Conservation (phyloP, 352 stramenopile genomes). For the Stramenopiles sp. region DNA sequence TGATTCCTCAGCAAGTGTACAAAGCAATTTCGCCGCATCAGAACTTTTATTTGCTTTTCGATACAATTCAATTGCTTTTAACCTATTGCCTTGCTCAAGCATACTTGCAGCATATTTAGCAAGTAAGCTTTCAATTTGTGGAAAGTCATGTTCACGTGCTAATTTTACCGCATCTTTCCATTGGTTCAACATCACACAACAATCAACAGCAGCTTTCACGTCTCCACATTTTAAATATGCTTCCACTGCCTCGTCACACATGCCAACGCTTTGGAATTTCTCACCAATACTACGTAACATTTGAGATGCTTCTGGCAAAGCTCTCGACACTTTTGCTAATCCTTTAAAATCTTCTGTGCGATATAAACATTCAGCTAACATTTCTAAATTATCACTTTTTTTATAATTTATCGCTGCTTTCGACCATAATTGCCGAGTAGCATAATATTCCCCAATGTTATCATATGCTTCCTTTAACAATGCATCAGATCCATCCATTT, state of each 20-base stretch:
- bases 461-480: conserved; percentile 52
- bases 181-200: conserved; percentile 70
- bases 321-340: conserved; percentile 51
- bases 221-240: conserved; percentile 64
- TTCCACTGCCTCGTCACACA: conserved; percentile 51
- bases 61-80: conserved; percentile 64
- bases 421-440: conserved; percentile 63
- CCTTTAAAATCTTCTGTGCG: conserved; percentile 58
- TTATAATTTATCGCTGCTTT: conserved; percentile 73
- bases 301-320: conserved; percentile 48
- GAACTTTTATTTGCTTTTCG: conserved; percentile 68
- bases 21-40: conserved; percentile 65
- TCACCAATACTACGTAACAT: conserved; percentile 53
- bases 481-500: conserved; percentile 29
- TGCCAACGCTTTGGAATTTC: conserved; percentile 59
- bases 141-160: conserved; percentile 67
- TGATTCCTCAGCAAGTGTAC: conserved; percentile 40
- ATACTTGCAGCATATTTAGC: conserved; percentile 62
- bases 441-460: conserved; percentile 71
- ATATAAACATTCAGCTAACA: conserved; percentile 67
- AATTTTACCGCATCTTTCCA: conserved; percentile 67
- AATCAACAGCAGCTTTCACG: conserved; percentile 70
- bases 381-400: conserved; percentile 43
- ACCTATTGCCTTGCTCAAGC: conserved; percentile 48
- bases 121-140: conserved; percentile 74